Conservation (phyloP, 306 rosid species). For the Lathyrus sativus region DNA sequence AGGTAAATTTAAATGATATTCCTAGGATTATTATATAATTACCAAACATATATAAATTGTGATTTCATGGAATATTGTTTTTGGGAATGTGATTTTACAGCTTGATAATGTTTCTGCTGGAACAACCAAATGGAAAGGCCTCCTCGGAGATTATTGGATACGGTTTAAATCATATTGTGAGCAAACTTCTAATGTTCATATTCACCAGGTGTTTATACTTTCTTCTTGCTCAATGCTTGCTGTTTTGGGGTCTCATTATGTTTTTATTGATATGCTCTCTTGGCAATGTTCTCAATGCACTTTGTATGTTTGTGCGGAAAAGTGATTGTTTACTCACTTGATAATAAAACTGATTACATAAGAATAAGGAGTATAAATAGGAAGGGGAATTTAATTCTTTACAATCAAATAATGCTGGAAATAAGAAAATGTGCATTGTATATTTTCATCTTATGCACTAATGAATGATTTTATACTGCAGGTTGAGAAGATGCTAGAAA, state of each 20-base stretch:
- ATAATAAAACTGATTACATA: too few relatives aligned
- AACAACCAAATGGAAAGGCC: conserved; percentile 96
- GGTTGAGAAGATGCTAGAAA: conserved; percentile 99
- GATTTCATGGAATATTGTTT: background rate
- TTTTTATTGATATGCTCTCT: background rate
- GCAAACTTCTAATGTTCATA: conserved; percentile 61
- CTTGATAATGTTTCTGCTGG: conserved; percentile 98
- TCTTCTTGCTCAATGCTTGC: conserved; percentile 31
- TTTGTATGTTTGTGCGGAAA: background rate
- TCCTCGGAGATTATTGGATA: conserved; percentile 90
- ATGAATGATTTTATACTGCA: conserved; percentile 41
- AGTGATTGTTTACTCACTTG: too few relatives aligned
- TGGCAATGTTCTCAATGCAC: background rate
- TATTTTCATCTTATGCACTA: conserved; percentile 19
- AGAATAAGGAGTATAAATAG: too few relatives aligned
- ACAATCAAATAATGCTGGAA: background rate
- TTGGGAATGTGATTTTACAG: conserved; percentile 36
- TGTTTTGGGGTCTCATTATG: conserved; percentile 21
- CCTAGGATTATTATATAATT: background rate
- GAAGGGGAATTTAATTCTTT: too few relatives aligned
- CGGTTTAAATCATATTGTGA: conserved; percentile 89
- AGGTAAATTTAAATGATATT: background rate
- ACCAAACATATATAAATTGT: background rate
- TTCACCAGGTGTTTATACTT: conserved; percentile 67
- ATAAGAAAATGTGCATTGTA: background rate